These are phyloP conservation scores for Periconia sp. DNA, from an alignment of 2,329 filamentous ascomycete genomes.

Conservation along the genomic window DNA sequence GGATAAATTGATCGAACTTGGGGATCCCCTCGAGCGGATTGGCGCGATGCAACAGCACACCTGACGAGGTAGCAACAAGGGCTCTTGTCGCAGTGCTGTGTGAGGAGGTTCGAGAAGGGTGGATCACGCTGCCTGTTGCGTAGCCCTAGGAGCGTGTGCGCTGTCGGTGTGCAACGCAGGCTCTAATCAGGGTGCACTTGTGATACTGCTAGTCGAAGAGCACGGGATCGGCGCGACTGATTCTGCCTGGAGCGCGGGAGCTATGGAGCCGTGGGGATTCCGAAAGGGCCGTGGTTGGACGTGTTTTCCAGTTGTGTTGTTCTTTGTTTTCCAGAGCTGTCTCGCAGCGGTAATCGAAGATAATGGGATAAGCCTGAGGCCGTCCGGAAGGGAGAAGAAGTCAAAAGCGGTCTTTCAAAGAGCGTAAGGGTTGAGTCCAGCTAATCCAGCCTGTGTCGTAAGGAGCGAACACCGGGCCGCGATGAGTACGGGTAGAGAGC, in stretches of 20 bases:
- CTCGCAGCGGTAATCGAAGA: conserved; percentile 35
- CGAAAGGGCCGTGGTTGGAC: conserved; percentile 6
- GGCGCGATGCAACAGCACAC: conserved; percentile 23
- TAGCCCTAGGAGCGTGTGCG: conserved; percentile 31
- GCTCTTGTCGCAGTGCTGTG: conserved; percentile 27
- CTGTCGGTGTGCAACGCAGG: conserved; percentile 31
- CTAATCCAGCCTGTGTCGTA: no score
- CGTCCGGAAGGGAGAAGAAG: conserved; percentile 4
- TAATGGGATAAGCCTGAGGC: conserved; percentile 22
- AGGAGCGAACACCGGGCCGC: conserved; percentile 48
- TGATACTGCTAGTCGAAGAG: conserved; percentile 28
- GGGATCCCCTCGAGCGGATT: conserved; percentile 12
- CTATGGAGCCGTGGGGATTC: conserved; percentile 12
- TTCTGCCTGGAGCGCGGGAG: not conserved
- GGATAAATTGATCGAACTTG: conserved; percentile 47
- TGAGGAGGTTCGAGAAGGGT: conserved; percentile 22
- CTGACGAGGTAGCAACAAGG: conserved; percentile 12
- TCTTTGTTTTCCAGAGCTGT: conserved; percentile 27
- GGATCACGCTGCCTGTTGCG: conserved; percentile 28
- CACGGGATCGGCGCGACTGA: conserved; percentile 19
- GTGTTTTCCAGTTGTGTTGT: conserved; percentile 18
- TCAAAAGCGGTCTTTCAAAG: conserved; percentile 42
- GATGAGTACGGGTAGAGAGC: conserved; percentile 34
- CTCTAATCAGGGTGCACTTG: conserved; percentile 30
- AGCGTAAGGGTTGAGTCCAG: conserved; percentile 38